Evolutionary conservation across 306 rosid genomes (phyloP), one percentile per base, ranked within the genome.

Genomic region (Cicer chorassanicum): DNA sequence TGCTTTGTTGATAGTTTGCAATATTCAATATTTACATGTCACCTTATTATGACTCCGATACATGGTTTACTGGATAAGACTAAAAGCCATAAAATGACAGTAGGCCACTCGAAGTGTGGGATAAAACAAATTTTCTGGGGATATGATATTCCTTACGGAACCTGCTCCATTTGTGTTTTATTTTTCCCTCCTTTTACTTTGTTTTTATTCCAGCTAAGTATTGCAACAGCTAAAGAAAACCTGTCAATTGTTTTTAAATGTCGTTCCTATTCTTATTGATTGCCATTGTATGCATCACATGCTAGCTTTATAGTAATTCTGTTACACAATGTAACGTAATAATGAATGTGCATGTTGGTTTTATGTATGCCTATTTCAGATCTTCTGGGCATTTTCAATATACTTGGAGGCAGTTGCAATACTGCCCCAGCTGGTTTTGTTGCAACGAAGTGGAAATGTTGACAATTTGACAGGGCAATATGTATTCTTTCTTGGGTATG

Each of bases 391-490:
- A 74, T 94, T 94, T 89, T 94, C 99, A 39, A 83, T 94, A 79
- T 94, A 91, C 83, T 89, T 92, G 92, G 99, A 92, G 79, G 97
- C 97, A 12, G 89, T 88, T 42, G 91, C 96, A 5, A 94, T 94
- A 81, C 83, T 90, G 59, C 97, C 99, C 5, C 99, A 94, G 81
- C 72, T 94, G 76, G 96, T 90, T 81, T 77, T 94, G 91, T 71
- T 94, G 75, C 99, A 94, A 57, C 82, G 91, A 73, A 94, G 96
- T 84, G 95, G 99, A 66, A 94, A 88, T 63, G 99, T 94, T 49
- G 99, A 92, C 88, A 94, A 94, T 82, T 84, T 94, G 88, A 92
- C 97, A 0, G 90, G 97, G 43, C 93, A 94, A 85, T 94, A 94
- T 85, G 89, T 90, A 45, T 85, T 94, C 83, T 84, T 88, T 80